A percentile compares a stretch with the other conserved stretches of the same genome.
Evolutionary conservation across 2,329 filamentous ascomycete genomes (phyloP).

Genomic region (Fusarium sp.): DNA sequence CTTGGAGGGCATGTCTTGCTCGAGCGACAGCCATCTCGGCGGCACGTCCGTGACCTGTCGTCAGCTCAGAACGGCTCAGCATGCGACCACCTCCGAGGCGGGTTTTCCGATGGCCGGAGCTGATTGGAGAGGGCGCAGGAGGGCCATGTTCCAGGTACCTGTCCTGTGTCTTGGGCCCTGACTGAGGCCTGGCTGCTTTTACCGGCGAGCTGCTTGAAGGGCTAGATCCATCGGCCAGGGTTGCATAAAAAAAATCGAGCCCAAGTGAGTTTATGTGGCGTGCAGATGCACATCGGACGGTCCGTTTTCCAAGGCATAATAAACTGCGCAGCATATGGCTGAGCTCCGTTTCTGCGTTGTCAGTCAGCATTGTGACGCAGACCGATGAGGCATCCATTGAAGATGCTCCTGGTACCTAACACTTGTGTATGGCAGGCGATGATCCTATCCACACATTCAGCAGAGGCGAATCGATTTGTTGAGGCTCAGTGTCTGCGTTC

Average conservation of each 20-base stretch:
- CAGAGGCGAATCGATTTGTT: not conserved
- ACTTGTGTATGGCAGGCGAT: not conserved
- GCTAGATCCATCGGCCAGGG: constrained; percentile 19
- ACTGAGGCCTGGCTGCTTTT: constrained; percentile 3
- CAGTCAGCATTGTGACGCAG: constrained; percentile 8
- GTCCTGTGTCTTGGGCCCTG: constrained; percentile 26
- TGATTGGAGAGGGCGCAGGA: constrained; percentile 35
- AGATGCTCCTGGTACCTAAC: not conserved
- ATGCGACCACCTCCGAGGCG: constrained; percentile 37
- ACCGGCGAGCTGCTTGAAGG: not conserved
- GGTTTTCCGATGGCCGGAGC: constrained; percentile 11
- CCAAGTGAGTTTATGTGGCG: constrained; percentile 31
- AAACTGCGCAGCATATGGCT: constrained; percentile 18
- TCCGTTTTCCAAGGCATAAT: constrained; percentile 22
- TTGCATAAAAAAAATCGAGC: constrained; percentile 29
- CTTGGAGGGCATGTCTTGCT: constrained; percentile 24
- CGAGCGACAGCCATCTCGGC: constrained; percentile 27
- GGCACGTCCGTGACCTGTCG: constrained; percentile 36
- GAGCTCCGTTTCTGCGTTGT: constrained; percentile 22
- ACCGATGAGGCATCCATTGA: not conserved
- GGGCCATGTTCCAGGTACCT: constrained; percentile 29
- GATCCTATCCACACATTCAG: not conserved
- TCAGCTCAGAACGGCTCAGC: constrained; percentile 44
- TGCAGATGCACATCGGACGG: constrained; percentile 33
- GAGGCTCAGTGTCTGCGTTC: constrained; percentile 21